Evolutionary conservation across 2,329 filamentous ascomycete genomes (phyloP).

Genomic region (Penicillium capsulatum): DNA sequence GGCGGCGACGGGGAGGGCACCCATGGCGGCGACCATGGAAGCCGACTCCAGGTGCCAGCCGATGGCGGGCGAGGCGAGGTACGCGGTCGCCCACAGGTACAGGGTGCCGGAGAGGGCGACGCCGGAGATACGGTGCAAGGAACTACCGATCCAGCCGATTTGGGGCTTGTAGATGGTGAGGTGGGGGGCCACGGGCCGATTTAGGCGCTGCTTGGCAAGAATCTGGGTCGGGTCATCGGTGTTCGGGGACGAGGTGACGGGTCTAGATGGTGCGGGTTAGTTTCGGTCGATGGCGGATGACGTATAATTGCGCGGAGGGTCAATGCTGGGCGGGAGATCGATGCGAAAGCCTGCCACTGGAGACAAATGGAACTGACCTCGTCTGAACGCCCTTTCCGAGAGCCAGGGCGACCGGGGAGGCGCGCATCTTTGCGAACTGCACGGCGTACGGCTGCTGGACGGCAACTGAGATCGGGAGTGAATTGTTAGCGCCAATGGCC

Average conservation of each 20-base stretch:
- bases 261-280: constrained; percentile 25
- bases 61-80: constrained; percentile 72
- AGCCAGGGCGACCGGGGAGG: constrained; percentile 43
- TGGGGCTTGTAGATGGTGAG: constrained; percentile 79
- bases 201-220: constrained; percentile 74
- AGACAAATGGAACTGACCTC: constrained; percentile 34
- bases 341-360: not conserved
- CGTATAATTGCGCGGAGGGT: constrained; percentile 18
- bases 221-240: constrained; percentile 47
- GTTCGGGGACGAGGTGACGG: constrained; percentile 29
- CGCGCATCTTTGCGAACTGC: constrained; percentile 41
- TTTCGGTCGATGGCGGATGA: constrained; percentile 21
- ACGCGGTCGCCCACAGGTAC: constrained; percentile 75
- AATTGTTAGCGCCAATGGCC: constrained; percentile 22
- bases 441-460: constrained; percentile 43
- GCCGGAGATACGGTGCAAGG: constrained; percentile 81
- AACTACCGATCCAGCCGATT: constrained; percentile 77
- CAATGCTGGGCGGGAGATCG: not conserved
- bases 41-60: constrained; percentile 67
- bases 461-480: constrained; percentile 36
- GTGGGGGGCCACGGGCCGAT: constrained; percentile 80
- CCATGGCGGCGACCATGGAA: constrained; percentile 61
- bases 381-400: constrained; percentile 42
- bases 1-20: constrained; percentile 54
- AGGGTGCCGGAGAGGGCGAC: constrained; percentile 64